These are phyloP conservation scores for Bassia scoparia DNA, from an alignment of 148 eudicot species.

Conservation along the genomic window DNA sequence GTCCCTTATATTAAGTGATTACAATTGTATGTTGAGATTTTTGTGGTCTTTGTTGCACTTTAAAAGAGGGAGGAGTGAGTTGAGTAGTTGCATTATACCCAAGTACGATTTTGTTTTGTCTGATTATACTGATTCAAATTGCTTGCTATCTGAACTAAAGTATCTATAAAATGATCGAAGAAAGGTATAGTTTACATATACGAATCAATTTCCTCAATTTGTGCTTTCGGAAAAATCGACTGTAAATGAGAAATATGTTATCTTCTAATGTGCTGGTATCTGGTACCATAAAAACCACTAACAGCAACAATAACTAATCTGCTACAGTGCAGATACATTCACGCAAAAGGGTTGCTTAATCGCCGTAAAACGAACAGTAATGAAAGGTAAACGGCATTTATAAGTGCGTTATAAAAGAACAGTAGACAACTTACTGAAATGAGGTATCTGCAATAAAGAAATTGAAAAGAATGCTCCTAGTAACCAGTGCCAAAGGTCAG, in stretches of 20 bases:
- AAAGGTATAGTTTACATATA: not conserved
- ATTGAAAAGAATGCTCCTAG: slow-evolving; percentile 70
- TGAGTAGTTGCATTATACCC: not conserved
- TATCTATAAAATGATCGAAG: not conserved
- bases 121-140: not conserved
- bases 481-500: slow-evolving; percentile 72
- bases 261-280: too few relatives aligned
- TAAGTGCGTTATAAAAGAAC: not conserved
- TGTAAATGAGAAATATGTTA: too few relatives aligned
- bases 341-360: not conserved
- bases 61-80: too few relatives aligned
- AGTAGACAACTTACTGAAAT: slow-evolving; percentile 59
- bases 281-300: too few relatives aligned
- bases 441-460: slow-evolving; percentile 66
- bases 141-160: not conserved
- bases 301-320: not conserved
- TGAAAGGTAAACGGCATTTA: not conserved
- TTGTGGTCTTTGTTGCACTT: too few relatives aligned
- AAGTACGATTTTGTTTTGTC: not conserved
- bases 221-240: not conserved
- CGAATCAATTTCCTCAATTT: not conserved
- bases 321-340: not conserved
- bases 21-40: too few relatives aligned
- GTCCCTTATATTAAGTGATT: too few relatives aligned
- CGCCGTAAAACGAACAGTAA: not conserved